These are phyloP conservation scores for Caryopteris hybrid DNA, from an alignment of 305 asterid species.

Conservation along the genomic window DNA sequence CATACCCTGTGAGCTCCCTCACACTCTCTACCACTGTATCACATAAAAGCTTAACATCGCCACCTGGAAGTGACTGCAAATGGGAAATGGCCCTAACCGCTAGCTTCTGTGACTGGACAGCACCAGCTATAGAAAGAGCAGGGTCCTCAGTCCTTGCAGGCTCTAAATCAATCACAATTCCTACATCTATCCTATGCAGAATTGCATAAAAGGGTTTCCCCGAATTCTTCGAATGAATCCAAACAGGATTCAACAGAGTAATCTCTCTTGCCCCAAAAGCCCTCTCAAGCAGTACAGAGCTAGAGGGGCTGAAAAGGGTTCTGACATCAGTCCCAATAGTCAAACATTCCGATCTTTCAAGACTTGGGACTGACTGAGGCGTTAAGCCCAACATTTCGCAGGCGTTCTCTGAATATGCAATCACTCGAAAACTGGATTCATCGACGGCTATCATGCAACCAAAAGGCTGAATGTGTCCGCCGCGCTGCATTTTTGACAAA, in stretches of 20 bases:
- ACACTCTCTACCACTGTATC: constrained; percentile 81
- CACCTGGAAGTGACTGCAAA: constrained; percentile 87
- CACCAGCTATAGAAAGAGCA: constrained; percentile 83
- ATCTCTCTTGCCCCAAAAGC: constrained; percentile 83
- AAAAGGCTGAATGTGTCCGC: constrained; percentile 76
- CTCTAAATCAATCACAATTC: constrained; percentile 85
- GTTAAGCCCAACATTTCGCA: constrained; percentile 67
- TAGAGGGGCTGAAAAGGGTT: constrained; percentile 65
- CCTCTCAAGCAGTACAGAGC: constrained; percentile 62
- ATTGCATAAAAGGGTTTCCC: constrained; percentile 86
- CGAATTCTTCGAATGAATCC: constrained; percentile 70
- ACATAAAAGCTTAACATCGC: constrained; percentile 77
- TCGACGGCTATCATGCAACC: constrained; percentile 85
- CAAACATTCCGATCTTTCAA: constrained; percentile 51
- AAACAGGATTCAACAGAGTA: constrained; percentile 68
- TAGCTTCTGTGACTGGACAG: constrained; percentile 90
- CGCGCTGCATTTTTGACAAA: constrained; percentile 81
- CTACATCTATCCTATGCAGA: constrained; percentile 80
- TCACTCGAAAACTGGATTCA: constrained; percentile 49
- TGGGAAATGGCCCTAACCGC: constrained; percentile 88
- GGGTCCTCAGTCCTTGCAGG: constrained; percentile 92
- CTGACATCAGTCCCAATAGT: constrained; percentile 77
- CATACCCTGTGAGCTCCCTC: constrained; percentile 88
- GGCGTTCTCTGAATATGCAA: constrained; percentile 77
- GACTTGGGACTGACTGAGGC: constrained; percentile 77